phyloP scores from a whole-genome alignment of 257 asterid species.

The Forsythia suspensa region DNA sequence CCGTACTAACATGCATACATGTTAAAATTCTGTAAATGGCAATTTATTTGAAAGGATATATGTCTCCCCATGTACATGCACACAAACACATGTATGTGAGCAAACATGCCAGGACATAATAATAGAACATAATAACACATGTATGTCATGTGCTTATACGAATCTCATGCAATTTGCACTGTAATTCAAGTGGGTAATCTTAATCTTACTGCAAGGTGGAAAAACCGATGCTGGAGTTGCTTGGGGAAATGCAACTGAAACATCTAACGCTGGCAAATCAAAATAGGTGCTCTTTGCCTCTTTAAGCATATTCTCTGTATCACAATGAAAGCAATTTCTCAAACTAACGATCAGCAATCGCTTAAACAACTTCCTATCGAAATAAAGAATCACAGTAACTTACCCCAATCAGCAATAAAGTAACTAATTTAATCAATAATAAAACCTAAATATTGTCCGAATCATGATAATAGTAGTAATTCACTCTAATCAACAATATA shows the following conservation, averaged over 20 bases:
- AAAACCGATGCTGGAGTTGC: constrained; percentile 94
- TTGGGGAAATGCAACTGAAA: constrained; percentile 87
- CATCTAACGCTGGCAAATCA: constrained; percentile 76
- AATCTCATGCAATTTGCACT: background rate
- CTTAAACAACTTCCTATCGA: background rate
- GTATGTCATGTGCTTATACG: background rate
- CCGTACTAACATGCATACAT: background rate
- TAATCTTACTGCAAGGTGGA: constrained; percentile 71
- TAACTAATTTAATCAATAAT: background rate
- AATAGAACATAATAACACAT: background rate
- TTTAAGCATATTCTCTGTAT: constrained; percentile 52
- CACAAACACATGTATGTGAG: background rate
- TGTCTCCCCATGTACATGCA: background rate
- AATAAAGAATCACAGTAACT: background rate
- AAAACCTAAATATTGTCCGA: background rate
- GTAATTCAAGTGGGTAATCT: background rate
- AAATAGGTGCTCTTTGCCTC: constrained; percentile 68
- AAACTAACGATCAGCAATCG: constrained; percentile 15
- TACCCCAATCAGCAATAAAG: background rate
- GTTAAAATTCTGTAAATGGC: background rate
- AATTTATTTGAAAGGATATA: background rate
- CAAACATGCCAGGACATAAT: background rate
- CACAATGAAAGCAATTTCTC: constrained; percentile 6
- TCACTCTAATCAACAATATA: background rate
- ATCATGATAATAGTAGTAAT: background rate